phyloP scores from a whole-genome alignment of 176 grass and related monocot genomes.

The Raddia distichophylla region DNA sequence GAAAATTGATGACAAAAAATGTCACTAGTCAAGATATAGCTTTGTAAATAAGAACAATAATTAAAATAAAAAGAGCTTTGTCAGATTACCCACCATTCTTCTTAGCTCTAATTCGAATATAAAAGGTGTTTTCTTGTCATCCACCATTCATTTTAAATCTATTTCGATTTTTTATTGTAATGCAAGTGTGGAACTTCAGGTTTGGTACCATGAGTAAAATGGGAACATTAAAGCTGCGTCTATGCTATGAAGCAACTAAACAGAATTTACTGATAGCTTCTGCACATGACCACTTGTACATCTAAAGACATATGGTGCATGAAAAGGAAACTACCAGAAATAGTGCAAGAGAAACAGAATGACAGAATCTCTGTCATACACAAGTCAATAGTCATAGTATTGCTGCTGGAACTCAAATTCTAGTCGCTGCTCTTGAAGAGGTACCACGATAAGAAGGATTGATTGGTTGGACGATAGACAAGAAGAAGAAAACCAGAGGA shows the following conservation, averaged over 20 bases:
- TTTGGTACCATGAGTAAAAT: not conserved
- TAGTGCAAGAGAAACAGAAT: not conserved
- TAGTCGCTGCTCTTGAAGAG: not conserved
- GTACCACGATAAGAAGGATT: not conserved
- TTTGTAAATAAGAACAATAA: not conserved
- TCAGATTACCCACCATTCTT: slow-evolving; percentile 14
- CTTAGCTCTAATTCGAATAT: slow-evolving; percentile 2
- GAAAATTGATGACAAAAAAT: not conserved
- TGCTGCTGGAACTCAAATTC: not conserved
- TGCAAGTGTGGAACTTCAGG: not conserved
- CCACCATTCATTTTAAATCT: slow-evolving; percentile 14
- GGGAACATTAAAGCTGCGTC: not conserved
- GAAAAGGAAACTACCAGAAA: not conserved
- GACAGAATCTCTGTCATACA: not conserved
- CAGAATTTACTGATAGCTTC: not conserved
- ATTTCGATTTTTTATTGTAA: not conserved
- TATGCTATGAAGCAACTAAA: not conserved
- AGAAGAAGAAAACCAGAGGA: not conserved
- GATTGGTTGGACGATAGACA: not conserved
- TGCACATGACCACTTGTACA: not conserved
- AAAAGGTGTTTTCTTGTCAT: not conserved
- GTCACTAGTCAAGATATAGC: not conserved
- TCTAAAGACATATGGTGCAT: not conserved
- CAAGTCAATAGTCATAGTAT: not conserved
- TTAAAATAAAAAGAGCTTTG: not conserved